Evolutionary conservation across 2,329 filamentous ascomycete species (phyloP), one percentile per base, ranked within the genome.

Genomic region (Claviceps citrina): DNA sequence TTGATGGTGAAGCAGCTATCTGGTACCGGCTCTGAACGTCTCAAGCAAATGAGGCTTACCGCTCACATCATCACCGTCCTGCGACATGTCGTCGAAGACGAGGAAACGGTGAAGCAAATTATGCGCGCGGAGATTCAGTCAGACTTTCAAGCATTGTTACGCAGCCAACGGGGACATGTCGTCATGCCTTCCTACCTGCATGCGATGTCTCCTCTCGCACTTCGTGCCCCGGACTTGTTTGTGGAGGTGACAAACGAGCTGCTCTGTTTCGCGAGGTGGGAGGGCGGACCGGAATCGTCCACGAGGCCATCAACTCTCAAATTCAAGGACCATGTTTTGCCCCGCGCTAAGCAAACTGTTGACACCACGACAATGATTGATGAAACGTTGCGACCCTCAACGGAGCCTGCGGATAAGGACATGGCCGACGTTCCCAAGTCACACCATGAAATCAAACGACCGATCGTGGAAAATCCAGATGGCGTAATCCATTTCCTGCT

Each of bases 401-500:
- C 76, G 0, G 76, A 81, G 51, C 52, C 60, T 9, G 61, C 57
- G 35, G 74, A 78, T 47, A 74, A 73, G 49, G 70, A 76, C 20
- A 73, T 76, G 64, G 58, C 66, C 2, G 81, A 84, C 50, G 70
- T 66, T 16, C 66, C 73, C 3, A 93, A 89, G 58, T 47, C 67
- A 3, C 55, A 61, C 7, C 56, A 63, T 27, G 86, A 95, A 44
- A 61, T 76, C 31, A 95, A 93, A 60, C 68, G 83, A 7, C 89
- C 91, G 1, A 70, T 87, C 10, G 78, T 95, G 5, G 87, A 95
- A 57, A 86, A 91, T 46, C 85, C 89, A 0, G 91, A 96, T 58
- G 91, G 91, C 4, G 85, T 98, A 3, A 80, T 98, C 43, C 85
- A 96, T 53, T 98, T 94, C 59, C 68, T 98, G 18, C 76, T 98